phyloP scores from a whole-genome alignment of 495 filamentous ascomycete genomes.

The Aspergillus diversus region DNA sequence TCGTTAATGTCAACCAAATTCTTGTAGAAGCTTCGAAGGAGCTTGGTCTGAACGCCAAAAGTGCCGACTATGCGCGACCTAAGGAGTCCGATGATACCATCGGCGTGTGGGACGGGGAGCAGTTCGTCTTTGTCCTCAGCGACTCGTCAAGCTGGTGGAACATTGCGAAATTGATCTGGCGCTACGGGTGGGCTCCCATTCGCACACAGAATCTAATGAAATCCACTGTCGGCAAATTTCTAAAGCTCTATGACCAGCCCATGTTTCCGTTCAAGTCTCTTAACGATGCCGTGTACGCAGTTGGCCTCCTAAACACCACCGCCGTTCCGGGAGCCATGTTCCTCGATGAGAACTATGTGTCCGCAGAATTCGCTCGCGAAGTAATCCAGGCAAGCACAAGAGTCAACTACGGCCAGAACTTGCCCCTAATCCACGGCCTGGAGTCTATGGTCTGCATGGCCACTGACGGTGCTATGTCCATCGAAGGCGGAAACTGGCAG shows the following conservation, averaged over 20 bases:
- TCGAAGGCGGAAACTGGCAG: constrained; percentile 91
- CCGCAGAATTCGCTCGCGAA: constrained; percentile 70
- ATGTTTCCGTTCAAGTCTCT: constrained; percentile 83
- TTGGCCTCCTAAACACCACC: constrained; percentile 67
- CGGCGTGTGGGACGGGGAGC: constrained; percentile 83
- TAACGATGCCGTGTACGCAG: constrained; percentile 62
- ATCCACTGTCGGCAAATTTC: constrained; percentile 69
- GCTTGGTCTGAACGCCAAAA: constrained; percentile 63
- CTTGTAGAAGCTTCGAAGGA: constrained; percentile 73
- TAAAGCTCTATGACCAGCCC: constrained; percentile 79
- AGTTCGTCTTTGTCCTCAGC: constrained; percentile 70
- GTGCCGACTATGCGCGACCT: constrained; percentile 36
- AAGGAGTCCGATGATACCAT: constrained; percentile 52
- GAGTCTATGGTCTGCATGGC: constrained; percentile 95
- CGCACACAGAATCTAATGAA: constrained; percentile 75
- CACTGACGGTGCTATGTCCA: constrained; percentile 76
- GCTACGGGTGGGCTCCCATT: constrained; percentile 81
- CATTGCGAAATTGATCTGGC: constrained; percentile 76
- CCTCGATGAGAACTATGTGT: constrained; percentile 69
- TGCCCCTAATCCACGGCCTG: constrained; percentile 81
- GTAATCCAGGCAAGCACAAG: constrained; percentile 91
- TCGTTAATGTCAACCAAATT: constrained; percentile 84
- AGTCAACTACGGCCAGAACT: constrained; percentile 94
- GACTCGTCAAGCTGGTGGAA: constrained; percentile 75
- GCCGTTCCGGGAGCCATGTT: constrained; percentile 71